A percentile compares a stretch with the other conserved stretches of the same genome.
Conservation (phyloP, 768 basidiomycete genomes). For the Pleurotus salmoneostramineus region DNA sequence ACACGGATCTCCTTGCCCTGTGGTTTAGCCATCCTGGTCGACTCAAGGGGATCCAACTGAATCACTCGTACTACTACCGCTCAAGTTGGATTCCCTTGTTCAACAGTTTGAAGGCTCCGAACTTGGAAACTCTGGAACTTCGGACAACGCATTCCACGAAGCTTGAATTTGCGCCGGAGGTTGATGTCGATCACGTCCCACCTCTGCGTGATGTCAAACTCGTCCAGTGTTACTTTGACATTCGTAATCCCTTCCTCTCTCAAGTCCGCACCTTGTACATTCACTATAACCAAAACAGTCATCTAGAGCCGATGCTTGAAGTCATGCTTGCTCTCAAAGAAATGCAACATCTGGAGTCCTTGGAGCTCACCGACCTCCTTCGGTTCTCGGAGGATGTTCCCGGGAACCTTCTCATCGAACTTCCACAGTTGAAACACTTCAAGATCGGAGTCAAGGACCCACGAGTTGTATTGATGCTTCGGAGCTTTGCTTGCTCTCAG, state of each 20-base stretch:
- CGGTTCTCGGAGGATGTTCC: neutral
- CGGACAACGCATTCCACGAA: neutral
- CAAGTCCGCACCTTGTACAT: neutral
- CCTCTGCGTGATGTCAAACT: neutral
- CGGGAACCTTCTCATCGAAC: neutral
- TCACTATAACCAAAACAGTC: neutral
- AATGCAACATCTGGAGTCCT: neutral
- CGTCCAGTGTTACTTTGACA: neutral
- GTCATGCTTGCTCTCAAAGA: neutral
- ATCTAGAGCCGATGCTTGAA: neutral
- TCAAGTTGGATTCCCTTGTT: neutral
- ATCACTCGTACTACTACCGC: neutral
- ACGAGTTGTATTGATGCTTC: neutral
- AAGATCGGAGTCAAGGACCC: neutral
- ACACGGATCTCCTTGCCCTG: neutral
- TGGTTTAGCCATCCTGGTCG: neutral
- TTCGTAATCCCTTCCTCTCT: neutral
- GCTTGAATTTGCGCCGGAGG: neutral
- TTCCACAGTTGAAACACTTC: neutral
- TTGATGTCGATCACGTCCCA: neutral
- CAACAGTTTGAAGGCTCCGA: neutral
- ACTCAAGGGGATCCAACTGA: neutral
- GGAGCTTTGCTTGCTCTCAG: neutral
- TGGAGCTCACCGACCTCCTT: neutral
- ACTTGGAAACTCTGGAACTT: neutral